These are phyloP conservation scores for Coccomyxa sp. DNA, from an alignment of 139 green algal genomes.

Conservation along the genomic window DNA sequence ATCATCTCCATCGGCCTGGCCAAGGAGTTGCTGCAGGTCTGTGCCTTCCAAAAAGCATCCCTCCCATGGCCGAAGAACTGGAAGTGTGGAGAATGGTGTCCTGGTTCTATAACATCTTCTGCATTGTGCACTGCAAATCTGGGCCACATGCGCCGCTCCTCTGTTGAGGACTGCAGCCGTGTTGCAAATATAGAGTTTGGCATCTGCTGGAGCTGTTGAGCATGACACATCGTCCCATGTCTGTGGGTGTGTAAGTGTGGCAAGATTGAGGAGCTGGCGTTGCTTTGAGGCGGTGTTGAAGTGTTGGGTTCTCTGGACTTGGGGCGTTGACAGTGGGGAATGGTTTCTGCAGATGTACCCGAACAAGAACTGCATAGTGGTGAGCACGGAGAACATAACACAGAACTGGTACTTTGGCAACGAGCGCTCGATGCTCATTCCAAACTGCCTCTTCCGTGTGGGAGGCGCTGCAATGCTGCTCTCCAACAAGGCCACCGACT, in stretches of 20 bases:
- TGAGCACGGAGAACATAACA: slow-evolving; percentile 84
- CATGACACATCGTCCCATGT: too few species aligned
- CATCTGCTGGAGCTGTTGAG: not conserved
- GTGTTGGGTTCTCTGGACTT: not conserved
- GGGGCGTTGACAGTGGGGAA: not conserved
- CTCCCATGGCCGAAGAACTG: too few species aligned
- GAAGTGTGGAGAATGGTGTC: too few species aligned
- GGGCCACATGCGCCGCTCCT: not conserved
- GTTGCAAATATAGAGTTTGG: not conserved
- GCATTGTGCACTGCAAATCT: too few species aligned
- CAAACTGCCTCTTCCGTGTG: slow-evolving; percentile 96
- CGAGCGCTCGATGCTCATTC: slow-evolving; percentile 90
- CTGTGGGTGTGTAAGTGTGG: too few species aligned
- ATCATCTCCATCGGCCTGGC: slow-evolving; percentile 89
- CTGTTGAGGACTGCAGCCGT: not conserved
- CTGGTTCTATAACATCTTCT: too few species aligned
- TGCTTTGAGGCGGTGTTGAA: too few species aligned
- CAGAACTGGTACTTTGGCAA: slow-evolving; percentile 91
- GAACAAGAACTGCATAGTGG: slow-evolving; percentile 52
- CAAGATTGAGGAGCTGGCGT: too few species aligned
- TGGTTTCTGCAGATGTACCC: slow-evolving; percentile 27
- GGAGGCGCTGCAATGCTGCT: slow-evolving; percentile 89
- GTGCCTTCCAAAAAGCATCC: not conserved
- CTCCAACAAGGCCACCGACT: slow-evolving; percentile 63
- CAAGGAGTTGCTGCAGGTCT: slow-evolving; percentile 76